Conservation (phyloP, 257 asterid genomes). For the Jacaranda copaia region DNA sequence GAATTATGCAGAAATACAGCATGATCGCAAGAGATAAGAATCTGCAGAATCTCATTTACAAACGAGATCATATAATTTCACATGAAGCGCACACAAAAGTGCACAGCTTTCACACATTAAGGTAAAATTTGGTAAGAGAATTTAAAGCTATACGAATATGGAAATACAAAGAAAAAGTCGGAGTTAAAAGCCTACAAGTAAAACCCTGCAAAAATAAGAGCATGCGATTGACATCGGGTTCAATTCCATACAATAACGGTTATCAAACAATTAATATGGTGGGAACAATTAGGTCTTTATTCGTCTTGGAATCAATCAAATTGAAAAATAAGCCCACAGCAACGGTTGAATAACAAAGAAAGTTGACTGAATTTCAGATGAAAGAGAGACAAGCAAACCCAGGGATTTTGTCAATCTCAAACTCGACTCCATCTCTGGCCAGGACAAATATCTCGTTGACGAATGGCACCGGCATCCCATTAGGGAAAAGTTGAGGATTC, state of each 20-base stretch:
- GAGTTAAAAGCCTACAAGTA: neutral
- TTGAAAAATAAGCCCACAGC: neutral
- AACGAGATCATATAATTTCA: neutral
- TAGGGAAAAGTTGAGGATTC: conserved; percentile 86
- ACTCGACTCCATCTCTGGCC: conserved; percentile 90
- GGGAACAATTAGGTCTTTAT: neutral
- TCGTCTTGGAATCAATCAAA: neutral
- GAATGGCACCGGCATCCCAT: conserved; percentile 94
- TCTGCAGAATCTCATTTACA: neutral
- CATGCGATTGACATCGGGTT: neutral
- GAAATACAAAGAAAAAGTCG: neutral
- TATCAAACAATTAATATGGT: neutral
- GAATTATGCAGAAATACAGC: neutral
- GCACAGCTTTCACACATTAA: neutral
- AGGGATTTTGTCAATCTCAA: conserved; percentile 87
- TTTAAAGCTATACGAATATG: neutral
- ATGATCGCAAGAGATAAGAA: neutral
- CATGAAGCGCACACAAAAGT: neutral
- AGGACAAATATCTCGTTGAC: conserved; percentile 82
- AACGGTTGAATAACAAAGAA: neutral
- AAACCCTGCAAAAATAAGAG: neutral
- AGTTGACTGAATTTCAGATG: neutral
- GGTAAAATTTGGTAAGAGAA: neutral
- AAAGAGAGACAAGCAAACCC: conserved; percentile 50
- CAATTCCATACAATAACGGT: neutral